These are phyloP conservation scores for Penicillium sp. DNA, from an alignment of 2,329 filamentous ascomycete genomes.

Conservation along the genomic window DNA sequence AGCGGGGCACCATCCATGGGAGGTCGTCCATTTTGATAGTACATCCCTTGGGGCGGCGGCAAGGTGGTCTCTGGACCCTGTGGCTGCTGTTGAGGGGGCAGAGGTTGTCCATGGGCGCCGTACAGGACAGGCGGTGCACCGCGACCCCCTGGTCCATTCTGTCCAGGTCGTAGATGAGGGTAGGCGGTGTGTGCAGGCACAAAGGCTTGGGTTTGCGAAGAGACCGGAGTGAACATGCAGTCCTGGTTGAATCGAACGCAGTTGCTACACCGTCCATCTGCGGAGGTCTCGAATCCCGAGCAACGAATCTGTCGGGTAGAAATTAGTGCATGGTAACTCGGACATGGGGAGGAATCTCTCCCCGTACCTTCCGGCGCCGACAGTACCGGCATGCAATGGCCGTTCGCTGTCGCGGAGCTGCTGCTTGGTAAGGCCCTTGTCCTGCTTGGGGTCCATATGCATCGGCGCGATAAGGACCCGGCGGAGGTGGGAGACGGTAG, in stretches of 20 bases:
- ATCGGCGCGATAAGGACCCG: conserved; percentile 43
- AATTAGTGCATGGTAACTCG: not conserved
- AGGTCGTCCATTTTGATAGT: conserved; percentile 36
- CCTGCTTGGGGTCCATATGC: conserved; percentile 40
- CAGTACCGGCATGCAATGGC: conserved; percentile 54
- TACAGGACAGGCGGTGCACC: conserved; percentile 39
- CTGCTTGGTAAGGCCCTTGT: conserved; percentile 43
- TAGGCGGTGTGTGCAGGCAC: conserved; percentile 69
- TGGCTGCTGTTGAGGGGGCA: conserved; percentile 45
- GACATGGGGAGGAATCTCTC: not conserved
- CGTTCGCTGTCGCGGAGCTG: conserved; percentile 50
- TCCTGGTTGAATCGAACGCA: conserved; percentile 72
- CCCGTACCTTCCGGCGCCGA: conserved; percentile 50
- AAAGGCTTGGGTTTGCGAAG: conserved; percentile 70
- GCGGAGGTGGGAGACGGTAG: conserved; percentile 45
- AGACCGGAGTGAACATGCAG: conserved; percentile 74
- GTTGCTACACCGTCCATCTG: conserved; percentile 70
- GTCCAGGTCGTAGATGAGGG: conserved; percentile 46
- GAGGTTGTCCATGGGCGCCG: conserved; percentile 50
- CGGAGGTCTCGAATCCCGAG: conserved; percentile 69
- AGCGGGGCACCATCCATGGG: conserved; percentile 31
- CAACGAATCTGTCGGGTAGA: conserved; percentile 63
- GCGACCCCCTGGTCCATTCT: conserved; percentile 35
- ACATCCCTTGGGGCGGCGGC: conserved; percentile 42
- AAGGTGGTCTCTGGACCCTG: conserved; percentile 37